These are phyloP conservation scores for Kalmanozyma brasiliensis DNA, from an alignment of 1,284 basidiomycete species.

Conservation along the genomic window DNA sequence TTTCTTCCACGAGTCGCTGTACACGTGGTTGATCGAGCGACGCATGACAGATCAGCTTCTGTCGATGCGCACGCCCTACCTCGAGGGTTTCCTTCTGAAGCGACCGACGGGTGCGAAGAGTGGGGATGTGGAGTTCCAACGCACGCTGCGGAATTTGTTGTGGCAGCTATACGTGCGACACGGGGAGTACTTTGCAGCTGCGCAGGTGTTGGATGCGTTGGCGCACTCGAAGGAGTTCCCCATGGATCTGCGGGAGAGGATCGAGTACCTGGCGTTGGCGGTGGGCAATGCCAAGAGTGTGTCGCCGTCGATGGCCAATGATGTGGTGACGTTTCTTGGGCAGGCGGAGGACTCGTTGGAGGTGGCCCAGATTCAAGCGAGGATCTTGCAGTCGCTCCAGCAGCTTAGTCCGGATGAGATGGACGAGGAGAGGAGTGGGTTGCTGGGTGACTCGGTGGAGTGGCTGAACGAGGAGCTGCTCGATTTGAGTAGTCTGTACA, in stretches of 20 bases:
- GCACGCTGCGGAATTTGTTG: conserved; percentile 79
- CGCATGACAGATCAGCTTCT: conserved; percentile 87
- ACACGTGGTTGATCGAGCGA: conserved; percentile 88
- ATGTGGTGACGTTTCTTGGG: conserved; percentile 89
- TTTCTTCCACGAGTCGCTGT: conserved; percentile 92
- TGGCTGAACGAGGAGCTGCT: conserved; percentile 71
- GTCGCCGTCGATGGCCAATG: conserved; percentile 74
- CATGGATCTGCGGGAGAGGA: conserved; percentile 57
- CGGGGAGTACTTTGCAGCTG: conserved; percentile 80
- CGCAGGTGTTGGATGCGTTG: conserved; percentile 83
- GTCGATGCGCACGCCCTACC: conserved; percentile 74
- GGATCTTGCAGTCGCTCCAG: conserved; percentile 71
- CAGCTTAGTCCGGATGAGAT: conserved; percentile 58
- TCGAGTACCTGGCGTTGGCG: conserved; percentile 73
- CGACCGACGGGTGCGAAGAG: conserved; percentile 75
- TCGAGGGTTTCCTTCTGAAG: conserved; percentile 86
- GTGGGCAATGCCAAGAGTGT: conserved; percentile 86
- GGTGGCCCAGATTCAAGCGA: conserved; percentile 94
- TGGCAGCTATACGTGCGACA: conserved; percentile 90
- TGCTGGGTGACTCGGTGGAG: conserved; percentile 59
- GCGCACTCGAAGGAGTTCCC: conserved; percentile 84
- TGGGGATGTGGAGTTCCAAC: conserved; percentile 35
- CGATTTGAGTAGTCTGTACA: conserved; percentile 77
- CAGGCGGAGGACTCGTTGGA: conserved; percentile 96
- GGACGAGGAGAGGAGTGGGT: conserved; percentile 74